Evolutionary conservation across 441 rosid genomes (phyloP).

Genomic region (Iberis amara): DNA sequence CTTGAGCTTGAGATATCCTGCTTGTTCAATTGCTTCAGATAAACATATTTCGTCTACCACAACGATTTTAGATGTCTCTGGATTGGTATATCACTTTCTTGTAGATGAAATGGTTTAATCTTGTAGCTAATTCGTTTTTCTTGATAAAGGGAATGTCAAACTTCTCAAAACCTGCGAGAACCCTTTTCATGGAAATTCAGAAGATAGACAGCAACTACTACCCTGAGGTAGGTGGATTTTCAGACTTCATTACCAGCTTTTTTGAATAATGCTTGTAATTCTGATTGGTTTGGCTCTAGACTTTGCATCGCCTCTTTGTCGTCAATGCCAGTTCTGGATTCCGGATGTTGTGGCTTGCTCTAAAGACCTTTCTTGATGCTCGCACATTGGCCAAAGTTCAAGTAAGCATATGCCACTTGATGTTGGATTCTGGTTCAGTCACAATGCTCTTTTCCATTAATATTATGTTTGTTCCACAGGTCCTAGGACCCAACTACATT

Average conservation of each 20-base stretch:
- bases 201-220: constrained; percentile 81
- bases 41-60: constrained; percentile 66
- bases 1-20: constrained; percentile 67
- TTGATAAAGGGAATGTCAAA: constrained; percentile 59
- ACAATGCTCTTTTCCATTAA: background rate
- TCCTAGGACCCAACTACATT: constrained; percentile 71
- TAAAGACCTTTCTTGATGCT: constrained; percentile 82
- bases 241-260: constrained; percentile 3
- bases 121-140: constrained; percentile 5
- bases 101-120: background rate
- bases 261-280: constrained; percentile 9
- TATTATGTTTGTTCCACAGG: constrained; percentile 38
- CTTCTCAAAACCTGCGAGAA: constrained; percentile 68
- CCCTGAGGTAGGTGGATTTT: constrained; percentile 64
- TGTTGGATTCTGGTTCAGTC: constrained; percentile 14
- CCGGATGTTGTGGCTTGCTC: constrained; percentile 91
- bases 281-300: constrained; percentile 45
- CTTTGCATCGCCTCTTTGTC: constrained; percentile 71
- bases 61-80: constrained; percentile 77
- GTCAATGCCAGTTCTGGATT: constrained; percentile 91
- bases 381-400: constrained; percentile 79
- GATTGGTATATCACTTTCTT: constrained; percentile 40
- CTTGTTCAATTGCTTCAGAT: constrained; percentile 79
- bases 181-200: constrained; percentile 58
- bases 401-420: constrained; percentile 32